Conservation (phyloP, 164 flowering plant genomes). For the Vitis riparia region DNA sequence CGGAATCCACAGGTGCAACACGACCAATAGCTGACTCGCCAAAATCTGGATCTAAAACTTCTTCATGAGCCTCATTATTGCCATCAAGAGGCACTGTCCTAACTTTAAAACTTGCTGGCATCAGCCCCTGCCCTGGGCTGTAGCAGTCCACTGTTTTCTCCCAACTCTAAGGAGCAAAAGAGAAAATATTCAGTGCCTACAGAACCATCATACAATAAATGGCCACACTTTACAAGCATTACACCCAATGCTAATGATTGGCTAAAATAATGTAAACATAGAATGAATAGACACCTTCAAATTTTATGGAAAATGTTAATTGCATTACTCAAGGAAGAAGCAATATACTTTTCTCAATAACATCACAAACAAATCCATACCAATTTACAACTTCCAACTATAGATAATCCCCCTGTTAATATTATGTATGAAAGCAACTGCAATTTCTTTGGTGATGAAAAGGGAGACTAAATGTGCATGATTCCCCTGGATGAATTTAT, state of each 20-base stretch:
- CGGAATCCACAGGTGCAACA: constrained; percentile 97
- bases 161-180: constrained; percentile 64
- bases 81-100: constrained; percentile 75
- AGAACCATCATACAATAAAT: neutral
- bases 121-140: constrained; percentile 92
- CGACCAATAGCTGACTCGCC: constrained; percentile 98
- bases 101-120: constrained; percentile 98
- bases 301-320: no score
- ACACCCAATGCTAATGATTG: no score
- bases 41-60: constrained; percentile 91
- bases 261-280: neutral
- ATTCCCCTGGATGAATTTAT: no score
- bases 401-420: no score
- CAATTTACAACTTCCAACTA: no score
- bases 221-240: neutral
- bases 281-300: no score
- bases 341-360: no score
- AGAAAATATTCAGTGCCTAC: neutral
- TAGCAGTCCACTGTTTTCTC: constrained; percentile 97
- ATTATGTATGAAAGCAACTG: no score
- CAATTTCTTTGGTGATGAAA: no score
- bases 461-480: no score
- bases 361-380: no score
- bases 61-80: constrained; percentile 46
- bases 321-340: no score